Evolutionary conservation across 495 filamentous ascomycete genomes (phyloP), one percentile per base, ranked within the genome.

Genomic region (Tuber melanosporum): DNA sequence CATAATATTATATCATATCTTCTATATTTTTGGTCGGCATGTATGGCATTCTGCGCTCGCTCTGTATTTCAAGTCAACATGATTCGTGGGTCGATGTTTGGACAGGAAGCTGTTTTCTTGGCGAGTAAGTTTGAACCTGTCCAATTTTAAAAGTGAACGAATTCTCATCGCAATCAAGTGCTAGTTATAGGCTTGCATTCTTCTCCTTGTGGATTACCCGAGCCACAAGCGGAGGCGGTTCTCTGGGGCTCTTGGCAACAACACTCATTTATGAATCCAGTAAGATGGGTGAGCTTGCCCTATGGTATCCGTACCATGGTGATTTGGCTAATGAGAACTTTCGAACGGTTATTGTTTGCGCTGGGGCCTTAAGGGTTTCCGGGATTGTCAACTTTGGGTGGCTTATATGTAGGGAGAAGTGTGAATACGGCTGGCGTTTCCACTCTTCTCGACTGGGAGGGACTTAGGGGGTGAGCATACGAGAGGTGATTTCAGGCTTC

Each of bases 1-100:
- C 57, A 66, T 36, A n/a, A n/a, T n/a, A n/a, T n/a, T n/a, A 66
- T 66, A 66, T 66, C 57, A 66, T 36, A 66, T 66, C 26, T 15
- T 36, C 1, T 8, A 2, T 3, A 36, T 66, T 66, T 66, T 17
- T n/a, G 15, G 12, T 26, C 10, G 5, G 15, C 17, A 1, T 5
- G 45, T 26, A 15, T 3, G 7, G 52, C 12, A 32, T 10, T 62
- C n/a, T 9, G 3, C 12, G 3, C 2, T 66, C 14, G 12, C 5
- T 3, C 3, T 17, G 26, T 36, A 6, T n/a, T 0, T 36, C 57
- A 36, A 17, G 57, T 5, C 26, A 17, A 15, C 32, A 36, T 66
- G 57, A 66, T 66, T 17, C 57, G 36, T 36, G 0, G 26, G 14
- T 66, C 12, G 14, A 19, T 66, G 32, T 12, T 12, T 9, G 52